A percentile compares a stretch with the other conserved stretches of the same genome.
phyloP scores from a whole-genome alignment of 2,329 filamentous ascomycete species.

The Aspergillus bombycis region DNA sequence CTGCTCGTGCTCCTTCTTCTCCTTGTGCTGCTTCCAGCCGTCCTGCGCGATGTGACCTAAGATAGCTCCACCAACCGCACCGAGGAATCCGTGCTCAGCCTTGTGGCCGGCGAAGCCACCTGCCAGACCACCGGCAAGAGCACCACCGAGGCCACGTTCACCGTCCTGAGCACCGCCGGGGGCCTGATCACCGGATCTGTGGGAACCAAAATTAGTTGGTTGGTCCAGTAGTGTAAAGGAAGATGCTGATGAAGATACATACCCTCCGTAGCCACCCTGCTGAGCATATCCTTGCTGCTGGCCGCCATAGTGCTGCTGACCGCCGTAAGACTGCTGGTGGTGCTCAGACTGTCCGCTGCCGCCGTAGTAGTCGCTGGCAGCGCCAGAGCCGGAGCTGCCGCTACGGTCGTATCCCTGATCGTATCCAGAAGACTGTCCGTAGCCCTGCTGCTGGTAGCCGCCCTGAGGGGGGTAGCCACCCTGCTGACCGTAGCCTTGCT shows the following conservation, averaged over 20 bases:
- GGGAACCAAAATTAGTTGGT: constrained; percentile 7
- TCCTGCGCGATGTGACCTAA: constrained; percentile 51
- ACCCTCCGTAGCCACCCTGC: constrained; percentile 27
- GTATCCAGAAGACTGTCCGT: constrained; percentile 23
- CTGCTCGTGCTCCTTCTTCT: constrained; percentile 35
- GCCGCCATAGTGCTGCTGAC: constrained; percentile 19
- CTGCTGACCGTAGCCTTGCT: constrained; percentile 20
- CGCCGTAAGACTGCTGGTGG: constrained; percentile 20
- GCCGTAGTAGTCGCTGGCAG: constrained; percentile 23
- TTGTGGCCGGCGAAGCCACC: constrained; percentile 52
- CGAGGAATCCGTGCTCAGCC: constrained; percentile 52
- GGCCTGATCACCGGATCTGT: constrained; percentile 32
- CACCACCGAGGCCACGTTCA: constrained; percentile 52
- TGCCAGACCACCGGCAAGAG: constrained; percentile 50
- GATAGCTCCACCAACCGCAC: constrained; percentile 52
- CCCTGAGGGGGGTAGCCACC: constrained; percentile 23
- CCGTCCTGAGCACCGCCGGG: constrained; percentile 46
- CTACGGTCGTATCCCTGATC: constrained; percentile 32
- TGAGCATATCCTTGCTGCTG: constrained; percentile 26
- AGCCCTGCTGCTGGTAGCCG: constrained; percentile 33
- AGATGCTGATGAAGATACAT: constrained; percentile 12
- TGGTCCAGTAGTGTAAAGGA: not conserved
- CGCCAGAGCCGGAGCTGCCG: constrained; percentile 20
- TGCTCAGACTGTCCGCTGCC: constrained; percentile 25
- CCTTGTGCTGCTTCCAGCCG: constrained; percentile 47